Evolutionary conservation across 495 filamentous ascomycete species (phyloP).

Genomic region (Hypoxylon subgilvum): DNA sequence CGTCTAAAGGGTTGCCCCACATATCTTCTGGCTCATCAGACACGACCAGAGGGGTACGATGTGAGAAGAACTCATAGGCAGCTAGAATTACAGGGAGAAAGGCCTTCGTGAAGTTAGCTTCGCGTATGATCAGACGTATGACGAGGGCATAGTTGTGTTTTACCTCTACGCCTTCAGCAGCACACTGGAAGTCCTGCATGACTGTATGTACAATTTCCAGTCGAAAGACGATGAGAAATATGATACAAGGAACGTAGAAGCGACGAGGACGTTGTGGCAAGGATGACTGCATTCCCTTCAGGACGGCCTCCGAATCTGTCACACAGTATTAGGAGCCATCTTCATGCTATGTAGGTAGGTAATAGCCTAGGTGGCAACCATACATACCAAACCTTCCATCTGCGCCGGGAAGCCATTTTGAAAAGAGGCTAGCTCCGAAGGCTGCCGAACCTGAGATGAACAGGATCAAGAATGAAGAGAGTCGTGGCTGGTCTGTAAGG

Average conservation of each 20-base stretch:
- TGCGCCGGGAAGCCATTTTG: conserved; percentile 52
- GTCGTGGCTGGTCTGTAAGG: conserved; percentile 49
- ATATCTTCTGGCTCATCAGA: conserved; percentile 46
- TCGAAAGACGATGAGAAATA: conserved; percentile 49
- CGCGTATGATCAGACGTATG: neutral
- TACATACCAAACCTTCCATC: conserved; percentile 53
- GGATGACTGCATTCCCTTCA: conserved; percentile 40
- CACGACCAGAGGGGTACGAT: conserved; percentile 35
- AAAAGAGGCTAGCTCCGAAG: conserved; percentile 48
- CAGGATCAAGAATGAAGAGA: conserved; percentile 44
- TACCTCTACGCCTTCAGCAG: conserved; percentile 52
- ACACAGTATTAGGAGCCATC: conserved; percentile 3
- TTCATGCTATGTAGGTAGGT: neutral
- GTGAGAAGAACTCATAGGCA: conserved; percentile 47
- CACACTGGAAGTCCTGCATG: conserved; percentile 48
- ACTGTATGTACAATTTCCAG: conserved; percentile 50
- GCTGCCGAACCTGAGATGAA: conserved; percentile 43
- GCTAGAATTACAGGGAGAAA: conserved; percentile 49
- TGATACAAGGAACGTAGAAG: conserved; percentile 48
- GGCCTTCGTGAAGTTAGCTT: conserved; percentile 37
- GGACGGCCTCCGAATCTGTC: conserved; percentile 47
- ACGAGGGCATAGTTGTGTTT: neutral
- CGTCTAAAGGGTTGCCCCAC: conserved; percentile 46
- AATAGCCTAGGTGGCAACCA: too few relatives aligned
- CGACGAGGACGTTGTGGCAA: conserved; percentile 52